Conservation (phyloP, 78 protist genomes). For the Tieghemostelium lacteum region DNA sequence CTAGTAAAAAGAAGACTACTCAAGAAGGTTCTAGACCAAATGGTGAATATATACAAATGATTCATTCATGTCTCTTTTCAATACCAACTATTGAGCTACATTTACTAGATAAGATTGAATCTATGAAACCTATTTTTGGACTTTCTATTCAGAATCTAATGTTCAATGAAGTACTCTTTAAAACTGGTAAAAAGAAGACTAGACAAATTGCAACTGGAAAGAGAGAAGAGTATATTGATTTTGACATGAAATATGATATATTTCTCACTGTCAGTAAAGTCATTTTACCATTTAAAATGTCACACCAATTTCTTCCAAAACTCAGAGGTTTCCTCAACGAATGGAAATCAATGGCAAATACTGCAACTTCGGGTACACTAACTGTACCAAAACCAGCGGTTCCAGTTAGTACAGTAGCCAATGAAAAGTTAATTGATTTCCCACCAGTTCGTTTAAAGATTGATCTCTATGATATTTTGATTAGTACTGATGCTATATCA, state of each 20-base stretch:
- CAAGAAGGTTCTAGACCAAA: constrained; percentile 40
- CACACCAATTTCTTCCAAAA: constrained; percentile 73
- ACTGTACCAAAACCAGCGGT: no score
- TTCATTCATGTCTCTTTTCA: constrained; percentile 68
- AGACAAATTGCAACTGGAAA: constrained; percentile 42
- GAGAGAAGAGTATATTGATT: constrained; percentile 71
- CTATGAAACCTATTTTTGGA: constrained; percentile 43
- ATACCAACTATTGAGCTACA: constrained; percentile 61
- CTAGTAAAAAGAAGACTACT: not conserved
- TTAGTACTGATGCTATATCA: constrained; percentile 50
- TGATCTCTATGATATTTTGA: constrained; percentile 60
- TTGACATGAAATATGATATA: constrained; percentile 63
- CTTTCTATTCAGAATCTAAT: constrained; percentile 14
- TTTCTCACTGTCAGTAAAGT: constrained; percentile 42
- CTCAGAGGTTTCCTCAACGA: constrained; percentile 48
- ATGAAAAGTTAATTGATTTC: constrained; percentile 4
- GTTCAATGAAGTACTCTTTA: constrained; percentile 64
- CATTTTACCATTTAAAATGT: constrained; percentile 68
- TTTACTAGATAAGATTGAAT: constrained; percentile 17
- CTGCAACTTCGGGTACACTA: not conserved
- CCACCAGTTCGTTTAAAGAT: constrained; percentile 61
- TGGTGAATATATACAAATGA: constrained; percentile 73
- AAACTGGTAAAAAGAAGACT: constrained; percentile 67
- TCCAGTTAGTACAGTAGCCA: not conserved
- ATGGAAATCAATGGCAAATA: not conserved